Evolutionary conservation across 2,329 filamentous ascomycete genomes (phyloP), one percentile per base, ranked within the genome.

Genomic region (Cladosporium colombiae): DNA sequence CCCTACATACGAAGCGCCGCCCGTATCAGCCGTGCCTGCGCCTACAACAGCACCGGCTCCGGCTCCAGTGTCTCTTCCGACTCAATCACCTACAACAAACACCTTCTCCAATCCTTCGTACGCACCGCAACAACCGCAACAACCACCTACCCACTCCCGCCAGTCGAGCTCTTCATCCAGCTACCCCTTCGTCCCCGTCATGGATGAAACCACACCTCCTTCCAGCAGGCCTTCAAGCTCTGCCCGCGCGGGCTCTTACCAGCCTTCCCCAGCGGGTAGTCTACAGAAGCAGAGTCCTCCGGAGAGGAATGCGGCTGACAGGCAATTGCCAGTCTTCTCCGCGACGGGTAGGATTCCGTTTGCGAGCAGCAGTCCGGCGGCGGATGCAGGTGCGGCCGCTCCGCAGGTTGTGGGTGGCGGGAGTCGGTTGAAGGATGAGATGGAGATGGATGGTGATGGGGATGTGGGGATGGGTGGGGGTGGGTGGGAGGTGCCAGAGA

Each of bases 401-500:
- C 10, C 6, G 18, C 27, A 29, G 8, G 27, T 29, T 13, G 25
- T 18, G 18, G 27, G 23, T 13, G 52, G 52, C 1, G 25, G 27
- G 4, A 55, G 52, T 33, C 29, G 25, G 16, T 31, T 33, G 8
- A 29, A 55, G 18, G 23, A 29, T 13, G 29, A 21, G 16, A 33
- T 55, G 52, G 23, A 27, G 16, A n/a, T 31, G 14, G 27, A 33
- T n/a, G 21, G 10, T 21, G 21, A 31, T 55, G 25, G 52, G 25
- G 23, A 49, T 57, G 52, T 21, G 16, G 18, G 49, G 11, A 11
- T n/a, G 56, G 21, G 52, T 57, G 52, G 31, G 16, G 10, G 33
- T 21, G 14, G 33, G 40, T 83, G 80, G 79, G 81, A 81, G 59
- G 76, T 82, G 37, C 81, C 80, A 3, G 79, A 81, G 29, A 82